Evolutionary conservation across 306 rosid genomes (phyloP).

Genomic region (Sicyos baderoa): DNA sequence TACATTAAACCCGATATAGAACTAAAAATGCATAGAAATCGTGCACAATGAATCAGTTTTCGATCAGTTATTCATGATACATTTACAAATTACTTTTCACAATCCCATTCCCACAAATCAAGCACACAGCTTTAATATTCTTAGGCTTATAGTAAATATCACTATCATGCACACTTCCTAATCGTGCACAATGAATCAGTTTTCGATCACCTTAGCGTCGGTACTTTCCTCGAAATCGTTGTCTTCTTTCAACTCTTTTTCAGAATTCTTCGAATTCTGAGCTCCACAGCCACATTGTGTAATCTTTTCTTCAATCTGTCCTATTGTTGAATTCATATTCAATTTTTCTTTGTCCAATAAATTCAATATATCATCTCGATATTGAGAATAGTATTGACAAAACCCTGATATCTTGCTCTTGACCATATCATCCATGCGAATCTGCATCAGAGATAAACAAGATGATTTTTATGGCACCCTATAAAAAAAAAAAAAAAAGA

Average conservation of each 20-base stretch:
- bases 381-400: constrained; percentile 42
- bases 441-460: constrained; percentile 41
- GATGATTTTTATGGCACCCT: constrained; percentile 13
- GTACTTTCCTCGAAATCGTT: constrained; percentile 49
- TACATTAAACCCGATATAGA: neutral
- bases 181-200: no score
- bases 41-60: neutral
- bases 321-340: constrained; percentile 42
- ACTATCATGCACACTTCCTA: no score
- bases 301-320: constrained; percentile 44
- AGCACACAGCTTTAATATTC: neutral
- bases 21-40: neutral
- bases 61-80: neutral
- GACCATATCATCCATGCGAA: constrained; percentile 38
- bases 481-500: no score
- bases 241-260: constrained; percentile 37
- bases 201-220: constrained; percentile 52
- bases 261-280: constrained; percentile 29
- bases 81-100: neutral
- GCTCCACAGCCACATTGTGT: constrained; percentile 31
- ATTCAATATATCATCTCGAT: constrained; percentile 42
- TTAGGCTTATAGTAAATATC: neutral
- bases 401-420: constrained; percentile 45
- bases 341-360: constrained; percentile 61
- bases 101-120: neutral